phyloP scores from a whole-genome alignment of 441 rosid species.

The Populus hybrid region DNA sequence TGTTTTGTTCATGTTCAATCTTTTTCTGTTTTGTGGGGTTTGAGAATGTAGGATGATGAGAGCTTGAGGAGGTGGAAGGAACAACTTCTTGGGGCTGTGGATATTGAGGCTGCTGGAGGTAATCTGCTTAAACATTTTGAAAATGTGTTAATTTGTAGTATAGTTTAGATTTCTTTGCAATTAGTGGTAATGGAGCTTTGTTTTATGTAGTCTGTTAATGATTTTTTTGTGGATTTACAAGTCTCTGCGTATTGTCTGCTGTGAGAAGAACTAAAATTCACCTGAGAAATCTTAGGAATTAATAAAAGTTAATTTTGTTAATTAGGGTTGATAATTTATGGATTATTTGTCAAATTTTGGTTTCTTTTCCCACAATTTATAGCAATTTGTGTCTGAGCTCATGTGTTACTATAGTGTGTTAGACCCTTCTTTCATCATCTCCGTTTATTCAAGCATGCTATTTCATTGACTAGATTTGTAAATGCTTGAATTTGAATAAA shows the following conservation, averaged over 20 bases:
- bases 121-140: not conserved
- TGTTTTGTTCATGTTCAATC: too few relatives aligned
- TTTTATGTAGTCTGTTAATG: not conserved
- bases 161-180: not conserved
- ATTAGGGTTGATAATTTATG: not conserved
- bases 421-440: not conserved
- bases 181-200: not conserved
- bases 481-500: not conserved
- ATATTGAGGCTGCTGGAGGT: slow-evolving; percentile 71
- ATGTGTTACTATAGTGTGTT: not conserved
- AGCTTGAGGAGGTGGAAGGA: too few relatives aligned
- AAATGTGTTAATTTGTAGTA: not conserved
- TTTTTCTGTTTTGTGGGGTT: too few relatives aligned
- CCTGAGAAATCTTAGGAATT: not conserved
- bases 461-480: not conserved
- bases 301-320: not conserved
- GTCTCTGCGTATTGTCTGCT: not conserved
- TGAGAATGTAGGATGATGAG: too few relatives aligned
- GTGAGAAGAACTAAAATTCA: not conserved
- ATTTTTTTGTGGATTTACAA: not conserved
- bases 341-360: not conserved
- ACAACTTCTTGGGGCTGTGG: slow-evolving; percentile 78
- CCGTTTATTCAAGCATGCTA: not conserved
- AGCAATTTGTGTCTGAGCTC: not conserved
- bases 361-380: not conserved